A percentile compares a stretch with the other conserved stretches of the same genome.
phyloP scores from a whole-genome alignment of 305 asterid genomes.

The Fraxinus floribunda region DNA sequence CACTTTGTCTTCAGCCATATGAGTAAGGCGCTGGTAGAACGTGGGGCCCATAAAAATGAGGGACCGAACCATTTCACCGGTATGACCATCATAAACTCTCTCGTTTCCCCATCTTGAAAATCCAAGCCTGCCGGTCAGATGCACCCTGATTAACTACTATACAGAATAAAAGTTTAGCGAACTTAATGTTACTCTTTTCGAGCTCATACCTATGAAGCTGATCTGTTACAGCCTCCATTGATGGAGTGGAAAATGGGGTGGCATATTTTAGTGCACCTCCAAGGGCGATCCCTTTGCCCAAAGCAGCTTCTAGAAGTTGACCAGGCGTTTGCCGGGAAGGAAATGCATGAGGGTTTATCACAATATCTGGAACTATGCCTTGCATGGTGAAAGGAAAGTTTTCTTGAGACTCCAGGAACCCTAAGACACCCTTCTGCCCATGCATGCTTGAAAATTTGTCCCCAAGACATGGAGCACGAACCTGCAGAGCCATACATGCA shows the following conservation, averaged over 20 bases:
- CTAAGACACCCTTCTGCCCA: conserved; percentile 89
- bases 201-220: conserved; percentile 77
- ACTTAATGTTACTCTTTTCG: not conserved
- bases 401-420: conserved; percentile 83
- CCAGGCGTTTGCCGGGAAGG: conserved; percentile 98
- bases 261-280: conserved; percentile 71
- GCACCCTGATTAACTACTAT: not conserved
- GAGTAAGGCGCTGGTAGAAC: conserved; percentile 82
- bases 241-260: conserved; percentile 80
- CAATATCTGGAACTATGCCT: conserved; percentile 93
- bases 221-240: conserved; percentile 61
- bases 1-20: conserved; percentile 97
- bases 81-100: conserved; percentile 71
- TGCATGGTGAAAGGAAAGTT: conserved; percentile 79
- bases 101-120: conserved; percentile 85
- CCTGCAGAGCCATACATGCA: conserved; percentile 41
- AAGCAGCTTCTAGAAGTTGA: conserved; percentile 84
- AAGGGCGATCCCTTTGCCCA: conserved; percentile 84
- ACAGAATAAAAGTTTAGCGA: not conserved
- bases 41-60: conserved; percentile 91
- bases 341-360: conserved; percentile 94
- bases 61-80: conserved; percentile 59
- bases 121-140: conserved; percentile 52
- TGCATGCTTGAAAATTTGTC: conserved; percentile 98
- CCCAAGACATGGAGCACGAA: conserved; percentile 85